Evolutionary conservation across 2,329 filamentous ascomycete genomes (phyloP).

Genomic region (Cytospora chrysosperma): DNA sequence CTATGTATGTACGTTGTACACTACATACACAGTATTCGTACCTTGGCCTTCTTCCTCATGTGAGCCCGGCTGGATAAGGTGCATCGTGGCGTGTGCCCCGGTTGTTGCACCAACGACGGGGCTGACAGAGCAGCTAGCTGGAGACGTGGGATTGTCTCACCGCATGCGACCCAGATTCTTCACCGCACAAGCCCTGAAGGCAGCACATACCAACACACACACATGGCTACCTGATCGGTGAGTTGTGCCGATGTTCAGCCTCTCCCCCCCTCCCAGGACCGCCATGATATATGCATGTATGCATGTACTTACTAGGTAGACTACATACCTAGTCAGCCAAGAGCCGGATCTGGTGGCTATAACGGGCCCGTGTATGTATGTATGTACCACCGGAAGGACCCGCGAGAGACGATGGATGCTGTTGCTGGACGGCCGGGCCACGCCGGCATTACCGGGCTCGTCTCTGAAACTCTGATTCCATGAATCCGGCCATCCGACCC

Average conservation of each 20-base stretch:
- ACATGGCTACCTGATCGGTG: slow-evolving; percentile 15
- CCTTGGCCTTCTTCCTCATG: no score
- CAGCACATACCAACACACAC: slow-evolving; percentile 9
- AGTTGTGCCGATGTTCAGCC: no score
- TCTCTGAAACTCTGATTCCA: slow-evolving; percentile 2
- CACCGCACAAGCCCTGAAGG: slow-evolving; percentile 13
- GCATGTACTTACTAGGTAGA: no score
- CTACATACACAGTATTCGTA: no score
- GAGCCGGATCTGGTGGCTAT: background rate
- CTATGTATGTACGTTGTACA: no score
- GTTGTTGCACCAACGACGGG: background rate
- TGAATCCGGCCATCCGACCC: slow-evolving; percentile 10
- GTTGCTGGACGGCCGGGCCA: background rate
- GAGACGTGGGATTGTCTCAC: slow-evolving; percentile 5
- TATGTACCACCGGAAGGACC: background rate
- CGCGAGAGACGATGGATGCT: no score
- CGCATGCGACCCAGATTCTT: slow-evolving; percentile 1
- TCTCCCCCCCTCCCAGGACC: no score
- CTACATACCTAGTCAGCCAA: background rate
- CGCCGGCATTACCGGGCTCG: background rate
- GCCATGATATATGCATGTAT: no score
- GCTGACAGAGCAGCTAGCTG: background rate
- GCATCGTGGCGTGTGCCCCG: background rate
- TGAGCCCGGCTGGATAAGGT: no score
- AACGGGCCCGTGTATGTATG: background rate